Base-by-base conservation (phyloP, 768 basidiomycete species). In the Phylloporus sp. region DNA sequence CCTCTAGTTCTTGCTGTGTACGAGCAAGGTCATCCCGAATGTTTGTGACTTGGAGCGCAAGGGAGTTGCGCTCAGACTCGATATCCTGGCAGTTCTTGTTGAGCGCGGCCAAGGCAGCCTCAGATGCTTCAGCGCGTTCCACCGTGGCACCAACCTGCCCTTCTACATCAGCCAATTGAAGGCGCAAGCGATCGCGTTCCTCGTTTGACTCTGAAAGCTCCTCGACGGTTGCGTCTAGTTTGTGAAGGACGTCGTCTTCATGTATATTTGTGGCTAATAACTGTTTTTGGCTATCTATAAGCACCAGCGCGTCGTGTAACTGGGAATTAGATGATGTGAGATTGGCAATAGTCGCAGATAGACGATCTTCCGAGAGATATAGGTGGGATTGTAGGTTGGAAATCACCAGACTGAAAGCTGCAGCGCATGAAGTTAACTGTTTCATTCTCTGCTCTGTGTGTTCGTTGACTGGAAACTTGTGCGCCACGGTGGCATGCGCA, bases 41-140 rank as follows among this genome's bases (percentile, higher is more conserved):
- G 50, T 88, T 86, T 4, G 76, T 73, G 29, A 85, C 68, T 61
- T 86, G 83, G 11, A 87, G 74, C n/a, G 72, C 69, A 18, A 89
- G 74, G 2, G 85, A 81, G 56, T 85, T 77, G 23, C 87, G 81
- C 59, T 86, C 79, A 0, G 84, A 79, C 59, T 86, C 85, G 35
- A 80, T 69, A 35, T 79, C 73, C 40, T 84, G 79, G 13, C 82
- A 73, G 15, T 75, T 66, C 44, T 75, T 71, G 6, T 72, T 71
- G 20, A 79, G 60, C n/a, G 75, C 74, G 6, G 63, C 53, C 10
- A 86, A 63, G 27, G 69, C 69, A 29, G 57, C 60, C 47, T 72
- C 73, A 13, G 70, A 54, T 7, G 59, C 57, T 15, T 68, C 63
- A n/a, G 70, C 39, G 31, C 70, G 67, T 35, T 68, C 67, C 34